Percentiles rank a stretch among this genome's conserved stretches.
phyloP scores from a whole-genome alignment of 805 yeast genomes.

The Lipomyces sp. region DNA sequence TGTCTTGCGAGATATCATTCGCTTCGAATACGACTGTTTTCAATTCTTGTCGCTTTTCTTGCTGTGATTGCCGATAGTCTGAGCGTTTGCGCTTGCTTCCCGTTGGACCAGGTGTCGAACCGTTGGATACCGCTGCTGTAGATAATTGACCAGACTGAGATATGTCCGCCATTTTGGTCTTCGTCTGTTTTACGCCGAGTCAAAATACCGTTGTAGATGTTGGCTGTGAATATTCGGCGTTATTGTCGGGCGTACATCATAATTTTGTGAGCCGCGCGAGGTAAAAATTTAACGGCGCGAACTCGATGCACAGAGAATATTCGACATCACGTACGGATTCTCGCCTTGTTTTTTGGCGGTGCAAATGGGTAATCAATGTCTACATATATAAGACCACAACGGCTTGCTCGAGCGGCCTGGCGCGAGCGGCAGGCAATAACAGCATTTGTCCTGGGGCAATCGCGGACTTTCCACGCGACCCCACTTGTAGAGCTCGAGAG shows the following conservation, averaged over 20 bases:
- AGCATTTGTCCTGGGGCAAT: neutral
- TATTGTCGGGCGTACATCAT: neutral
- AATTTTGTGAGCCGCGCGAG: neutral
- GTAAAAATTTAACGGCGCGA: neutral
- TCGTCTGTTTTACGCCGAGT: neutral
- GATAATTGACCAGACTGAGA: neutral
- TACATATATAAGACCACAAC: neutral
- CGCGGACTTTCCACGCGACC: conserved; percentile 2
- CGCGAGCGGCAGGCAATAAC: neutral
- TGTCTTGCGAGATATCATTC: conserved; percentile 38
- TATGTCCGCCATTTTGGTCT: neutral
- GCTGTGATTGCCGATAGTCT: conserved; percentile 52
- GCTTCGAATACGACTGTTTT: conserved; percentile 55
- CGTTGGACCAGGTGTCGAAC: conserved; percentile 2
- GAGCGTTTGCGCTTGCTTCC: conserved; percentile 43
- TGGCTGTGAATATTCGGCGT: neutral
- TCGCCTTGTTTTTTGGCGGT: neutral
- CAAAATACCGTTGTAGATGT: neutral
- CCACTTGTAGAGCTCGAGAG: neutral
- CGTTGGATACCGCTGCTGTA: neutral
- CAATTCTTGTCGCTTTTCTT: conserved; percentile 53
- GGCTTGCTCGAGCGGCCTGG: neutral
- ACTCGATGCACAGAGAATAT: neutral
- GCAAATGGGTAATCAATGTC: neutral
- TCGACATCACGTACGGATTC: neutral